Conservation (phyloP, 2,329 filamentous ascomycete genomes). For the Pyrenophora tritici-repentis region DNA sequence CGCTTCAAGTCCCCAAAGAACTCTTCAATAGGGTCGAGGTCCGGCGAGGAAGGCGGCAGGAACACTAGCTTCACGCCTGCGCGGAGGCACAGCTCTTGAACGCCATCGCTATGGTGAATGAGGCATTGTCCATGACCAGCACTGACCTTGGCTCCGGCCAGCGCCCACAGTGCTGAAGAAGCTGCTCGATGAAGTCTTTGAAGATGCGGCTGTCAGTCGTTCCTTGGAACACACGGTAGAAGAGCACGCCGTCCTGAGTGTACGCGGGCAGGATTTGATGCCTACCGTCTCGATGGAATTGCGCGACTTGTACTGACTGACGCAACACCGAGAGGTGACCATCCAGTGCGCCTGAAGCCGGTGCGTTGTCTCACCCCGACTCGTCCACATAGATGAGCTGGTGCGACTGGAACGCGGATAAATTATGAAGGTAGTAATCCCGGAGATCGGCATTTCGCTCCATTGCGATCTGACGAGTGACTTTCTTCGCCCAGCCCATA, state of each 20-base stretch:
- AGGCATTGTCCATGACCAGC: slow-evolving; percentile 18
- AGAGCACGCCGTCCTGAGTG: background rate
- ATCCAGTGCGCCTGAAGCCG: slow-evolving; percentile 42
- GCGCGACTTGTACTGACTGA: slow-evolving; percentile 28
- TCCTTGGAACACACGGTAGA: slow-evolving; percentile 4
- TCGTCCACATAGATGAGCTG: slow-evolving; percentile 47
- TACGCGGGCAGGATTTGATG: slow-evolving; percentile 10
- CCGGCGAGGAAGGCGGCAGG: slow-evolving; percentile 45
- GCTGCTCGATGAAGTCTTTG: slow-evolving; percentile 19
- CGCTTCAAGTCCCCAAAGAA: slow-evolving; percentile 46
- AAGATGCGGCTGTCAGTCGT: slow-evolving; percentile 16
- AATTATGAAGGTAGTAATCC: slow-evolving; percentile 42
- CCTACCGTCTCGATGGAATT: slow-evolving; percentile 7
- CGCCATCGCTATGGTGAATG: slow-evolving; percentile 16
- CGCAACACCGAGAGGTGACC: slow-evolving; percentile 33
- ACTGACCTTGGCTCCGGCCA: slow-evolving; percentile 12
- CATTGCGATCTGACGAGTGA: slow-evolving; percentile 36
- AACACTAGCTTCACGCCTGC: slow-evolving; percentile 41
- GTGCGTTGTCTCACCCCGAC: slow-evolving; percentile 46
- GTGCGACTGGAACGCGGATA: slow-evolving; percentile 40
- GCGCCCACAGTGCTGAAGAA: slow-evolving; percentile 13
- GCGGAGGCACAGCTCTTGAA: slow-evolving; percentile 28
- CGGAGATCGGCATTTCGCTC: slow-evolving; percentile 42
- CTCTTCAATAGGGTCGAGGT: slow-evolving; percentile 48
- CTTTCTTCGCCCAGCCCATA: slow-evolving; percentile 41